Percentiles rank a stretch among this genome's conserved stretches.
phyloP scores from a whole-genome alignment of 2,329 filamentous ascomycete species.

The Penicillium sp. region DNA sequence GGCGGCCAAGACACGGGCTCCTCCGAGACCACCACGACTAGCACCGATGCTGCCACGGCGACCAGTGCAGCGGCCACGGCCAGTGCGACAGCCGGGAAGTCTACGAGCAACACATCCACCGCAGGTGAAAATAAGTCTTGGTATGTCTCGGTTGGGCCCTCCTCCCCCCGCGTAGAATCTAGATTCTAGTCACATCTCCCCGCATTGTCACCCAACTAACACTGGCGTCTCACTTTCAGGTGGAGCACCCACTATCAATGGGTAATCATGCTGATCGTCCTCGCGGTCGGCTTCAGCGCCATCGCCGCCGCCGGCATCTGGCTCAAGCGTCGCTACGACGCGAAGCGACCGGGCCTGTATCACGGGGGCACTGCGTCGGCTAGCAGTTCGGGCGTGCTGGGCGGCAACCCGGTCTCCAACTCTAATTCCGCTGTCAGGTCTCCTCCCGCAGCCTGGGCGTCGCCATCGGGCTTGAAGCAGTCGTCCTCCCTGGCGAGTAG shows the following conservation, averaged over 20 bases:
- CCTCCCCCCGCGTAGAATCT: background rate
- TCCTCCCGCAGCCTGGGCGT: conserved; percentile 19
- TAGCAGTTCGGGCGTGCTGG: conserved; percentile 26
- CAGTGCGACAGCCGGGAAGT: conserved; percentile 4
- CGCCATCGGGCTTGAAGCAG: conserved; percentile 15
- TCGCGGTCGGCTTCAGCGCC: conserved; percentile 67
- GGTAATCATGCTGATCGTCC: conserved; percentile 77
- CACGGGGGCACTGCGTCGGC: conserved; percentile 26
- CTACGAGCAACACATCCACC: conserved; percentile 1
- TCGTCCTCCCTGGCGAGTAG: conserved; percentile 27
- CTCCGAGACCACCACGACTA: conserved; percentile 24
- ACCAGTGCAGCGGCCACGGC: conserved; percentile 26
- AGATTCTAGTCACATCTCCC: background rate
- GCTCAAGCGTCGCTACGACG: conserved; percentile 72
- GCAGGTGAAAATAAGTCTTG: conserved; percentile 24
- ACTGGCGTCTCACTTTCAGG: conserved; percentile 13
- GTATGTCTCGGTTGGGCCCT: conserved; percentile 20
- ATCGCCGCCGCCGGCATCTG: conserved; percentile 69
- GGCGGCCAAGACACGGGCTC: conserved; percentile 41
- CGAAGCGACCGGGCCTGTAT: conserved; percentile 51
- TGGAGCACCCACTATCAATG: conserved; percentile 68
- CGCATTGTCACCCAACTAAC: background rate
- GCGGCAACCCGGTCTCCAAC: conserved; percentile 13
- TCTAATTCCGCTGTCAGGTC: conserved; percentile 17
- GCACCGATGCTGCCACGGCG: conserved; percentile 20